Conservation (phyloP, 352 stramenopile species). For the Phytophthora litchii region DNA sequence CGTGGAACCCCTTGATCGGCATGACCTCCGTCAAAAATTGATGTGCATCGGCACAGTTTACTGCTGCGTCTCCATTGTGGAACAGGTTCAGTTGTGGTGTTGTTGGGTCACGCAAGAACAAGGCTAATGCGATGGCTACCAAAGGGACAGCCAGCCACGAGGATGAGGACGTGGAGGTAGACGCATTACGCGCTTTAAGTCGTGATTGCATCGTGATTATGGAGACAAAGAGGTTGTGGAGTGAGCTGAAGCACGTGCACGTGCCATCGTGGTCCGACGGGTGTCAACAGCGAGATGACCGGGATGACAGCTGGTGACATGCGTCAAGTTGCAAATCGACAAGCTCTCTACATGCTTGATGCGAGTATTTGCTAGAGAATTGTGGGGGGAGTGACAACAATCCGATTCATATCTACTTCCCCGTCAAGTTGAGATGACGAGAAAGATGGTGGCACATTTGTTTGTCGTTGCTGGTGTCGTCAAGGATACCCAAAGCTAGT, state of each 20-base stretch:
- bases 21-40: conserved; percentile 61
- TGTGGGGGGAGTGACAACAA: no score
- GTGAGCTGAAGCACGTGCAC: no score
- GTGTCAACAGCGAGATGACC: conserved; percentile 8
- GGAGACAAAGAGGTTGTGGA: not conserved
- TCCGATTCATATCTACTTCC: no score
- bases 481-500: no score
- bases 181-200: not conserved
- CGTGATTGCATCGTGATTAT: conserved; percentile 4
- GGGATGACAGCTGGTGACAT: conserved; percentile 13
- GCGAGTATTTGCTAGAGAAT: no score
- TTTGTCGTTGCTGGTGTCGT: no score
- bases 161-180: not conserved
- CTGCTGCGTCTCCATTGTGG: conserved; percentile 1
- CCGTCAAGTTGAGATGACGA: no score
- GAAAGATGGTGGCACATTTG: no score
- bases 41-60: conserved; percentile 45
- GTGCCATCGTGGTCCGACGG: not conserved
- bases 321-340: conserved; percentile 9
- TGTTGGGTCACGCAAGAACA: conserved; percentile 22
- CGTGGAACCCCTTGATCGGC: conserved; percentile 74
- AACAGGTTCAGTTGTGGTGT: no score
- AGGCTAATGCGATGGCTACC: conserved; percentile 21
- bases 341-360: no score
- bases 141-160: conserved; percentile 28